Base-by-base conservation (phyloP, 768 basidiomycete genomes). In the Xerocomus potaroensis region DNA sequence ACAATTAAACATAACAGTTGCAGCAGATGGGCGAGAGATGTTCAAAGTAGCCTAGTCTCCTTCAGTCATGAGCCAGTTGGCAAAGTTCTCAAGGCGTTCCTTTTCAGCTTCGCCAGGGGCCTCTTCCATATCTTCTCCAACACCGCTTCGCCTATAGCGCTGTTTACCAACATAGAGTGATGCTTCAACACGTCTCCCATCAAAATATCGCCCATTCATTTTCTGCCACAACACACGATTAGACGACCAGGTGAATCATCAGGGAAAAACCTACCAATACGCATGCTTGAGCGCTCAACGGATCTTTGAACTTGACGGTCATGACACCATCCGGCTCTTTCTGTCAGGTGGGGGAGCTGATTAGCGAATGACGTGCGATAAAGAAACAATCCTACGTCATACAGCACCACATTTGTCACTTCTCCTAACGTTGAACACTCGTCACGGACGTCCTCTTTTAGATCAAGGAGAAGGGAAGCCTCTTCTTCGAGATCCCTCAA, bases 371-470 rank as follows among this genome's bases (percentile, higher is more conserved):
- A 35, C 33, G 31, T 24, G 27, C 30, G 45, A 39, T 26, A 15
- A 36, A 2, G 9, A 21, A 46, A 41, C 12, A 32, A 10, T 74
- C 89, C 66, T 65, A 95, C 95, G 69, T 99, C 95, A 60, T 95
- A 98, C 32, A 99, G 67, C 24, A 91, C 83, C 1, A 97, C 89
- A 56, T 92, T 97, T 1, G 96, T 98, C 4, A 99, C 96, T 57
- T 94, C 90, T 23, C 96, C 96, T 11, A 98, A 66, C 0, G 78
- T 77, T 41, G 87, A 81, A 52, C 92, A 92, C 62, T 98, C 95
- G 27, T 95, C 93, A 45, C 95, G 79, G 15, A 98, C 93, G 55
- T 98, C 95, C 60, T 96, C 92, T 62, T 97, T 97, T 42, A 97
- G 75, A 56, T 98, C 95, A 12, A 98, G 78, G 16, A 97, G 69